Base-by-base conservation (phyloP, 78 protist species). In the Cavenderia fasciculata region DNA sequence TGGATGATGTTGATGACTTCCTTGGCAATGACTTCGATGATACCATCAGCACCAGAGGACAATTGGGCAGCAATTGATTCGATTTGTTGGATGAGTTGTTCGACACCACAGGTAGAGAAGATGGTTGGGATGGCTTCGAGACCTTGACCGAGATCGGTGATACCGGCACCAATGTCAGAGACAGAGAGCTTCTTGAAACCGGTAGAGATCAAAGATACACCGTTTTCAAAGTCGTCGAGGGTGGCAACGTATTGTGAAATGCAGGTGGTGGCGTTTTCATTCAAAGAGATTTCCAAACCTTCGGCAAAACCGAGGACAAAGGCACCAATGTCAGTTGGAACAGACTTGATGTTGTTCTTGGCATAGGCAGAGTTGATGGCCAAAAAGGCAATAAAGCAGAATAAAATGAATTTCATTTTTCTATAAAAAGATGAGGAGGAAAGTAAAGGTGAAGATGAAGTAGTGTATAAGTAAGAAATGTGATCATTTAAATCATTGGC, bases 1-100 rank as follows among this genome's bases (percentile, higher is more conserved):
- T 65, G 52, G 65, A 71, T 57, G 43, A 82, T 82, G 74, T 82
- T 72, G 25, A 82, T n/a, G 38, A 78, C 70, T 57, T 82, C 90
- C 38, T 82, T 82, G 25, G 68, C 21, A 78, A 82, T 68, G 29
- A 82, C 44, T 41, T 82, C 90, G 29, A 82, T 59, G 23, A 82
- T 44, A 56, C 90, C 90, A 25, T 41, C 79, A 68, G 52, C 36
- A 56, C 90, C 90, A 27, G 78, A 57, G 21, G 90, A 65, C 44
- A 82, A 68, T 68, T 65, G 40, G 11, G 56, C 29, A 29, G 90
- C 76, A 19, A 82, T 33, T 4, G 21, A 47, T 27, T 43, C 68
- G 36, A 82, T 82, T 29, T 82, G 79, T 31, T 19, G 27, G 8
- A 82, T 63, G 71, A 82, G 68, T 82, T 82, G 51, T 31, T 65